These are phyloP conservation scores for Phytophthora syringae DNA, from an alignment of 352 stramenopile species.

Conservation along the genomic window DNA sequence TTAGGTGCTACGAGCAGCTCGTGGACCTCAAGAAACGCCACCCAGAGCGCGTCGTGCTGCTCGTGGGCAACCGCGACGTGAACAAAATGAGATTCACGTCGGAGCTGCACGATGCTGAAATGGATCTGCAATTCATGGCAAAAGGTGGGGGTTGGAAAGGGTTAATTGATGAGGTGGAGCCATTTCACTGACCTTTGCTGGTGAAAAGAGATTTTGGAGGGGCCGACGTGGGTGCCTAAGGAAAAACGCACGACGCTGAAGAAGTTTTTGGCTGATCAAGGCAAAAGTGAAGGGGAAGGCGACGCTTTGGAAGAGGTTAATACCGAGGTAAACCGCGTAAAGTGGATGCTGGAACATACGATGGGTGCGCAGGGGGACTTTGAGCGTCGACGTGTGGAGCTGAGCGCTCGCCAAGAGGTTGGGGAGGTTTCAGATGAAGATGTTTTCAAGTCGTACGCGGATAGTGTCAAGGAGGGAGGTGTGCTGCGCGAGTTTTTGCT, in stretches of 20 bases:
- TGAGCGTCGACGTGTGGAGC: conserved; percentile 83
- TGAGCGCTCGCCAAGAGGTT: conserved; percentile 39
- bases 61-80: conserved; percentile 94
- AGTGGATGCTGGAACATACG: conserved; percentile 92
- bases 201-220: conserved; percentile 73
- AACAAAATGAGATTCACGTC: conserved; percentile 93
- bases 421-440: conserved; percentile 69
- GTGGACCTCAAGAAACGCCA: conserved; percentile 88
- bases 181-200: background rate
- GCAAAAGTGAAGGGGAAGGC: conserved; percentile 2
- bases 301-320: conserved; percentile 62
- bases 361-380: conserved; percentile 93
- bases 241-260: conserved; percentile 64
- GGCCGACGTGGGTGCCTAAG: conserved; percentile 68
- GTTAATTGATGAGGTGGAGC: background rate
- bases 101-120: conserved; percentile 78
- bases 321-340: conserved; percentile 83
- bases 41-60: conserved; percentile 89
- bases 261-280: conserved; percentile 50
- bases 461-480: conserved; percentile 75
- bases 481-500: conserved; percentile 89
- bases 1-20: conserved; percentile 82
- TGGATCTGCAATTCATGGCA: conserved; percentile 68
- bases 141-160: conserved; percentile 37
- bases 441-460: conserved; percentile 81